These are phyloP conservation scores for Polygonum aviculare DNA, from an alignment of 148 eudicot genomes.

Conservation along the genomic window DNA sequence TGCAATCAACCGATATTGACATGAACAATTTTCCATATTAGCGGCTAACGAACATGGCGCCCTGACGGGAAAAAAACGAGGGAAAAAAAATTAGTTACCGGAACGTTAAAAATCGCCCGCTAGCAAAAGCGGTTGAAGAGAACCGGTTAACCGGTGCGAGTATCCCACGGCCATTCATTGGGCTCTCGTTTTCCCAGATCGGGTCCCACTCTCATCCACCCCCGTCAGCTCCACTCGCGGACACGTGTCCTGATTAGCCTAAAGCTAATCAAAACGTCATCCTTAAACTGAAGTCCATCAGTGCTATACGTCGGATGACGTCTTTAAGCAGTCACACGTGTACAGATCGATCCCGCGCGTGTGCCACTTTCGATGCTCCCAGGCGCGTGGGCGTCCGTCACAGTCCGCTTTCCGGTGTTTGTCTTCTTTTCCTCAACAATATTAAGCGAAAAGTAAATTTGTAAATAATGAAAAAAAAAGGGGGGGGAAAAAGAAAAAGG, in stretches of 20 bases:
- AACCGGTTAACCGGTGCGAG: background rate
- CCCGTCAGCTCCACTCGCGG: background rate
- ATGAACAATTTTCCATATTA: too few relatives aligned
- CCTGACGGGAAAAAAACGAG: background rate
- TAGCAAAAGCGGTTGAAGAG: background rate
- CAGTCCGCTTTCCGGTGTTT: background rate
- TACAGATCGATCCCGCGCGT: background rate
- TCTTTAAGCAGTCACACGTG: background rate
- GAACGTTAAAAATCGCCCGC: background rate
- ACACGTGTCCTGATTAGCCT: background rate
- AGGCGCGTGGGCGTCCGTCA: background rate
- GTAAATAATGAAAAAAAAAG: background rate
- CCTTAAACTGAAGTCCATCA: background rate
- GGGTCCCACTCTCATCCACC: background rate
- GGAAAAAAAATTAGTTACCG: background rate
- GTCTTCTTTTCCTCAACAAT: background rate
- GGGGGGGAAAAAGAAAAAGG: background rate
- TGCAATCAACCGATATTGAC: too few relatives aligned
- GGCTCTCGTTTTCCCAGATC: background rate
- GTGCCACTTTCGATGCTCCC: background rate
- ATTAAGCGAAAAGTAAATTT: background rate
- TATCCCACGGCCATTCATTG: background rate
- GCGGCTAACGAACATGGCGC: too few relatives aligned
- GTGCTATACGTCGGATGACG: background rate
- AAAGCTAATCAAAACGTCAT: slow-evolving; percentile 1